Base-by-base conservation (phyloP, 495 filamentous ascomycete species). In the Evernia prunastri region DNA sequence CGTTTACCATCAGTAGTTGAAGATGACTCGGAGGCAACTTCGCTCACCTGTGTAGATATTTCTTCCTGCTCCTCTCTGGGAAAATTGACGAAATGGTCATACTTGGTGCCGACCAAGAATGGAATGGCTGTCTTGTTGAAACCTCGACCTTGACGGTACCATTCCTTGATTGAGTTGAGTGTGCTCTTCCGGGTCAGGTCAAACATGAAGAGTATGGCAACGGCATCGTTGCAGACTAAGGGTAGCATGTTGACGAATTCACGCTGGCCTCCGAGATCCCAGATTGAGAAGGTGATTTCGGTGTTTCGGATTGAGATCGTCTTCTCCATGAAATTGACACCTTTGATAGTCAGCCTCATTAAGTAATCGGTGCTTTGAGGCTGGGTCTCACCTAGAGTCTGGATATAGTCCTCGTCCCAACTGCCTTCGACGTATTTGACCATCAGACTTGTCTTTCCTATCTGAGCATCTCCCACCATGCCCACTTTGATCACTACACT, bases 91-190 rank as follows among this genome's bases (percentile, higher is more conserved):
- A 97, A 98, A 71, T 96, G 93, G 71, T 98, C 94, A 74, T 97
- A 98, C 72, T 98, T 98, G 25, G 94, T 98, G 43, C 94, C 94
- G 29, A 98, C 88, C 20, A 98, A 75, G 73, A 98, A 95, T 0
- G 94, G 94, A 69, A 98, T 98, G 15, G 94, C 94, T 20, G 95
- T 98, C 82, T 97, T 97, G 82, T 98, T 98, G 78, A 98, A 98
- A 1, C 94, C 94, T 58, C 94, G 86, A 23, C 95, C 94, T 76
- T 98, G 94, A 51, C 94, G 86, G 73, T 98, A 98, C 94, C 94
- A 98, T 75, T 98, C 94, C 81, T 97, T 98, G 80, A 98, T 96
- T 47, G 89, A 94, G 75, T 98, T 98, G 63, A 98, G 78, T 0
- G 94, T 98, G 78, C 92, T 96, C 82, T 98, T 98, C 67, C 94